Evolutionary conservation across 192 early-diverging fungal genomes (phyloP).

Genomic region (Coemansia sp.): DNA sequence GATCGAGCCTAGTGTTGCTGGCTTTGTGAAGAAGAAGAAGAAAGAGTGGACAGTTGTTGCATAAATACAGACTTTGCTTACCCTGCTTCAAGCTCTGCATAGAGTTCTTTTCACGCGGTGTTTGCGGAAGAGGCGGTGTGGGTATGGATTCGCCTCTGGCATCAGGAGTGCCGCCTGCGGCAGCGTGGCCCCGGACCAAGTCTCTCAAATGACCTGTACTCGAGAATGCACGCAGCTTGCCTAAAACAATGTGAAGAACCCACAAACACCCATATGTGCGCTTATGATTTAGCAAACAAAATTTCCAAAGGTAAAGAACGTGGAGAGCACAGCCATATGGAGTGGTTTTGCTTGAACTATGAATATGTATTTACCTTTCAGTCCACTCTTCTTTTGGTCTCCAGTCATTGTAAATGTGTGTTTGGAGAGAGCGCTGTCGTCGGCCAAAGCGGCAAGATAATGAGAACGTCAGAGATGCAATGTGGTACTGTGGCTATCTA

Average conservation of each 20-base stretch:
- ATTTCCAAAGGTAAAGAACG: not conserved
- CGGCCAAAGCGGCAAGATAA: not conserved
- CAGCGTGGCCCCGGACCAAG: constrained; percentile 36
- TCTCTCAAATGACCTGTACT: constrained; percentile 53
- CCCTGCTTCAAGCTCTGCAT: constrained; percentile 32
- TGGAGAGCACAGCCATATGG: not conserved
- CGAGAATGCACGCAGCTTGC: constrained; percentile 54
- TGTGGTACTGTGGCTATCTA: not conserved
- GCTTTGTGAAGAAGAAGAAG: not conserved
- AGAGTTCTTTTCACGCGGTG: constrained; percentile 23
- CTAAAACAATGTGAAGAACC: constrained; percentile 17
- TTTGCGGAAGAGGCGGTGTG: constrained; percentile 38
- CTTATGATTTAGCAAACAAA: not conserved
- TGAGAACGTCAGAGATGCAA: not conserved
- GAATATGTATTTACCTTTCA: constrained; percentile 34
- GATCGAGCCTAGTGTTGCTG: constrained; percentile 5
- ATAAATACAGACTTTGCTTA: constrained; percentile 14
- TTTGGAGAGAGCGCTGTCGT: not conserved
- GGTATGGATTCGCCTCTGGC: constrained; percentile 26
- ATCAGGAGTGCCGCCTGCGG: constrained; percentile 17
- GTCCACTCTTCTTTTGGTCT: constrained; percentile 32
- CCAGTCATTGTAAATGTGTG: constrained; percentile 19
- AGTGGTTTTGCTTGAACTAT: not conserved
- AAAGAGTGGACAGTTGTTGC: not conserved
- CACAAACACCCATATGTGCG: not conserved